phyloP scores from a whole-genome alignment of 768 basidiomycete species.

The Pleurotus tuoliensis region DNA sequence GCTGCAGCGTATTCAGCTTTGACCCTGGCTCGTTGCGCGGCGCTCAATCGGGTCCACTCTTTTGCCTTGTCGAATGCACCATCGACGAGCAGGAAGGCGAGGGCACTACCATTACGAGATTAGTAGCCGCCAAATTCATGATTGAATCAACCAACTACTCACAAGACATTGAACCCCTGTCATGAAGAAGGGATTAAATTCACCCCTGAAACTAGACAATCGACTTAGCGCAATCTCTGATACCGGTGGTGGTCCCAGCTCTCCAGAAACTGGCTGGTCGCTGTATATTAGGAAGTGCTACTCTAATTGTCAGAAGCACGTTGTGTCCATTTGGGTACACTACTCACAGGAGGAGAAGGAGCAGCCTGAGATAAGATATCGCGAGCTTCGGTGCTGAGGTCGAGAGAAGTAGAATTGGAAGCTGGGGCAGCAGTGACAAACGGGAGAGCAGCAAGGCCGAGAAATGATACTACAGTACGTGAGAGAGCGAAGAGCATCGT shows the following conservation, averaged over 20 bases:
- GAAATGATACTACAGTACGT: not conserved
- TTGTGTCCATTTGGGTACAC: not conserved
- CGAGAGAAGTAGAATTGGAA: not conserved
- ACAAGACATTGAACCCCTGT: conserved; percentile 61
- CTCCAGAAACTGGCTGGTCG: conserved; percentile 39
- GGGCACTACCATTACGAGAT: conserved; percentile 23
- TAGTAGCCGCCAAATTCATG: conserved; percentile 3
- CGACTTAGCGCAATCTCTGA: conserved; percentile 37
- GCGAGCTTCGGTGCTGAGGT: conserved; percentile 11
- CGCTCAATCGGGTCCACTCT: conserved; percentile 48
- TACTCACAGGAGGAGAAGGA: conserved; percentile 35
- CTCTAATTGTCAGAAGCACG: not conserved
- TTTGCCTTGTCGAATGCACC: conserved; percentile 60
- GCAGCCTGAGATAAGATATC: conserved; percentile 31
- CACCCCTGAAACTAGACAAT: not conserved
- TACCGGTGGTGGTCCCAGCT: conserved; percentile 43
- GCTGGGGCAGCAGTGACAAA: not conserved
- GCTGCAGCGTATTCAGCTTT: conserved; percentile 51
- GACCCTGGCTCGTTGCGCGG: conserved; percentile 39
- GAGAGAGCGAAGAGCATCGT: not conserved
- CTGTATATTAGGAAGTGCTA: conserved; percentile 42
- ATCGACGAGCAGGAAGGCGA: conserved; percentile 51
- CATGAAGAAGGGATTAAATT: not conserved
- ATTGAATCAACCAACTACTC: conserved; percentile 15
- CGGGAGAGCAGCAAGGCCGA: not conserved